Percentiles rank a stretch among this genome's conserved stretches.
Conservation (phyloP, 352 stramenopile genomes). For the Phytophthora pseudosyringae region DNA sequence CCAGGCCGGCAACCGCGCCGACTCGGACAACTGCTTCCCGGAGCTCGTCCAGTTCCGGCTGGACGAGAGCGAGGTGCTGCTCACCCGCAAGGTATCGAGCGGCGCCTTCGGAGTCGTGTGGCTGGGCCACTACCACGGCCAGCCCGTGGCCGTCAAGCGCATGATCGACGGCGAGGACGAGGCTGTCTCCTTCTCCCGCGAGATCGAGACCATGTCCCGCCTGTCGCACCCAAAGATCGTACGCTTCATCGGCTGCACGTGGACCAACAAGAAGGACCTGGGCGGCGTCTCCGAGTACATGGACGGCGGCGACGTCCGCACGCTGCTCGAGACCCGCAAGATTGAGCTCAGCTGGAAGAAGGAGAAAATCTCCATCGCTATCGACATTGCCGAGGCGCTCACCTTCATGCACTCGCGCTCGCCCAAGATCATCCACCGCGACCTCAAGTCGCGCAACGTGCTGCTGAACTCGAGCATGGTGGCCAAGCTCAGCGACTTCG, state of each 20-base stretch:
- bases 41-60: conserved; percentile 75
- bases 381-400: conserved; percentile 82
- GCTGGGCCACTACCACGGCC: conserved; percentile 88
- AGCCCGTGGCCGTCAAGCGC: conserved; percentile 86
- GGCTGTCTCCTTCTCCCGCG: conserved; percentile 73
- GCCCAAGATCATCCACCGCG: conserved; percentile 86
- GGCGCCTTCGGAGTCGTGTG: conserved; percentile 86
- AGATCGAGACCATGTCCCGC: conserved; percentile 87
- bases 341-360: conserved; percentile 82
- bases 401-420: conserved; percentile 86
- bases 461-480: conserved; percentile 80
- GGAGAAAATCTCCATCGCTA: conserved; percentile 87
- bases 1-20: conserved; percentile 18
- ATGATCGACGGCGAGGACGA: conserved; percentile 88
- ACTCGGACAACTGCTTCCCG: conserved; percentile 72
- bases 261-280: conserved; percentile 81
- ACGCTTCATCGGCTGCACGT: conserved; percentile 87
- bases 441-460: conserved; percentile 87
- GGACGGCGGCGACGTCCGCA: conserved; percentile 85
- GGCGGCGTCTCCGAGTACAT: conserved; percentile 88
- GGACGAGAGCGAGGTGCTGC: conserved; percentile 83
- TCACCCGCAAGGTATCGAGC: conserved; percentile 85
- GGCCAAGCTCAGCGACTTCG: conserved; percentile 88
- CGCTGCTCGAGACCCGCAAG: conserved; percentile 82
- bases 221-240: conserved; percentile 86